A percentile compares a stretch with the other conserved stretches of the same genome.
phyloP scores from a whole-genome alignment of 2,329 filamentous ascomycete genomes.

The Penicillium psychrosexuale region DNA sequence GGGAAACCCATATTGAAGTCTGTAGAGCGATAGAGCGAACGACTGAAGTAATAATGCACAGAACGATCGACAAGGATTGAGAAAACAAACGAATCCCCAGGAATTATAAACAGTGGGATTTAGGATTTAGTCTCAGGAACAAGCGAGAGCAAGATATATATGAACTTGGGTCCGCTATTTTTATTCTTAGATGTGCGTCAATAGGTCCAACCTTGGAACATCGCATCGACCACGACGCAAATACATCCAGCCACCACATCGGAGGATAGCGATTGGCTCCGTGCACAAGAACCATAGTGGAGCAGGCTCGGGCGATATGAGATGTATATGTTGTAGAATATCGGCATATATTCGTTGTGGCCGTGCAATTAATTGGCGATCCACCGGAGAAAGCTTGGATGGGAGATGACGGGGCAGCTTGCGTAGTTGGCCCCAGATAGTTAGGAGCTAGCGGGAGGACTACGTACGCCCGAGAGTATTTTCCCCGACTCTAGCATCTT shows the following conservation, averaged over 20 bases:
- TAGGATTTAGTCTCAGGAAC: background rate
- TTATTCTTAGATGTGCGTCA: slow-evolving; percentile 2
- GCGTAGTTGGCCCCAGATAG: slow-evolving; percentile 4
- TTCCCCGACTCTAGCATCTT: background rate
- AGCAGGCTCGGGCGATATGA: background rate
- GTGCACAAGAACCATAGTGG: background rate
- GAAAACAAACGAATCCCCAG: background rate
- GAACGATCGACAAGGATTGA: background rate
- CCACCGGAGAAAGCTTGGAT: slow-evolving; percentile 21
- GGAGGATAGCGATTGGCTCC: background rate
- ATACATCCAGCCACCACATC: background rate
- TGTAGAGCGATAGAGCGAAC: background rate
- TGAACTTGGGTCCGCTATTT: background rate
- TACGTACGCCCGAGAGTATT: slow-evolving; percentile 1
- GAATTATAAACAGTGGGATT: background rate
- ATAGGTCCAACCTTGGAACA: background rate
- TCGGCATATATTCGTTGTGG: background rate
- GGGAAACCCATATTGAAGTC: slow-evolving; percentile 19
- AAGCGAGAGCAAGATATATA: background rate
- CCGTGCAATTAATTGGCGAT: background rate
- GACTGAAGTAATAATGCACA: background rate
- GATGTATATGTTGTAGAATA: background rate
- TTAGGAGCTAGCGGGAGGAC: slow-evolving; percentile 3
- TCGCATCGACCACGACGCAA: background rate
- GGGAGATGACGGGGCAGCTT: slow-evolving; percentile 8